Percentiles rank a stretch among this genome's conserved stretches.
Evolutionary conservation across 192 early-diverging fungal species (phyloP).

Genomic region (Entomortierella beljakovae): DNA sequence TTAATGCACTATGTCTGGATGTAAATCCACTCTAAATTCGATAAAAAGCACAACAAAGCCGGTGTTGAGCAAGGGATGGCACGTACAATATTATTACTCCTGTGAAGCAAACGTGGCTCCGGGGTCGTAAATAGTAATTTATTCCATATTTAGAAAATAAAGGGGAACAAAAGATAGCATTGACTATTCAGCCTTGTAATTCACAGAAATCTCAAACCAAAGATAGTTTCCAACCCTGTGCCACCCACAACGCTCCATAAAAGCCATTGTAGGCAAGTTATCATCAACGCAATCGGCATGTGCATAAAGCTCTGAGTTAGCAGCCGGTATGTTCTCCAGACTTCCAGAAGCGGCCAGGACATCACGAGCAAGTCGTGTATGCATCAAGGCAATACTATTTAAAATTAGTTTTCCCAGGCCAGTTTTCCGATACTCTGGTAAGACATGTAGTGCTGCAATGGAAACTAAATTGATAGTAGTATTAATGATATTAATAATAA

Average conservation of each 20-base stretch:
- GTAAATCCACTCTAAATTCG: too few relatives aligned
- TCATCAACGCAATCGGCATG: conserved; percentile 36
- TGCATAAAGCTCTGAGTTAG: conserved; percentile 11
- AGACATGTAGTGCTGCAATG: conserved; percentile 37
- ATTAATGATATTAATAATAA: not conserved
- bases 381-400: conserved; percentile 9
- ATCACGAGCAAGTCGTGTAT: conserved; percentile 23
- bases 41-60: too few relatives aligned
- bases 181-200: too few relatives aligned
- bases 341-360: not conserved
- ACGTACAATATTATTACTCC: too few relatives aligned
- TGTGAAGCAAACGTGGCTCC: too few relatives aligned
- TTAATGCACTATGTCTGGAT: too few relatives aligned
- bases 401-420: conserved; percentile 36
- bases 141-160: too few relatives aligned
- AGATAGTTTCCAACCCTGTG: conserved; percentile 13
- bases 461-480: conserved; percentile 14
- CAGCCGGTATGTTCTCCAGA: not conserved
- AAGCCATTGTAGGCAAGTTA: conserved; percentile 28
- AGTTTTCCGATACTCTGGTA: conserved; percentile 31
- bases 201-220: conserved; percentile 23
- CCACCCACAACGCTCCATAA: conserved; percentile 50
- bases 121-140: too few relatives aligned
- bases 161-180: too few relatives aligned
- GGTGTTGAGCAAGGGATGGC: too few relatives aligned